These are phyloP conservation scores for Dionaea muscipula DNA, from an alignment of 179 eudicot genomes.

Conservation along the genomic window DNA sequence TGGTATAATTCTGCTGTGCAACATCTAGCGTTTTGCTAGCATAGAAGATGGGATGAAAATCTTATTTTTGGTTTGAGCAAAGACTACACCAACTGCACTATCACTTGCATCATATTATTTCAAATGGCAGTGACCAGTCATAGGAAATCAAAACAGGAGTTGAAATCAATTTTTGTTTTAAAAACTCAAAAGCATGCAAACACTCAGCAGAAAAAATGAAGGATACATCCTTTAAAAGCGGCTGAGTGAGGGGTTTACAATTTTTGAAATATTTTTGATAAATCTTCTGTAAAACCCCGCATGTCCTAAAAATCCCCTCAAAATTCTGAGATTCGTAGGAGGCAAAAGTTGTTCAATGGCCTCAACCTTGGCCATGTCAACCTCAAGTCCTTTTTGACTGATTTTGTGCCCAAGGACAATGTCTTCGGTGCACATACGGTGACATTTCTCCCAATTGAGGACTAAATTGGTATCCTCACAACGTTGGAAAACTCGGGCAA, in stretches of 20 bases:
- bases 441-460: not conserved
- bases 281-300: not conserved
- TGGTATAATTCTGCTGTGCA: not conserved
- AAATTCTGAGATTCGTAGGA: not conserved
- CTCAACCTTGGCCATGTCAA: not conserved
- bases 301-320: not conserved
- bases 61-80: not conserved
- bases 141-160: no score
- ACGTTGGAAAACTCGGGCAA: not conserved
- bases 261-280: not conserved
- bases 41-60: not conserved
- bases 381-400: not conserved
- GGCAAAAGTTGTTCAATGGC: not conserved
- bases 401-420: not conserved
- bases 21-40: not conserved
- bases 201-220: not conserved
- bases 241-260: not conserved
- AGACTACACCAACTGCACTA: not conserved
- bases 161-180: no score
- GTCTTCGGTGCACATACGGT: not conserved
- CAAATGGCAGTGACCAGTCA: not conserved
- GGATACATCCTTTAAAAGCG: not conserved
- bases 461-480: not conserved
- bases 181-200: not conserved
- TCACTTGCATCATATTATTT: slow-evolving; percentile 2